Conservation (phyloP, 768 basidiomycete species). For the Boletellus ananiceps region DNA sequence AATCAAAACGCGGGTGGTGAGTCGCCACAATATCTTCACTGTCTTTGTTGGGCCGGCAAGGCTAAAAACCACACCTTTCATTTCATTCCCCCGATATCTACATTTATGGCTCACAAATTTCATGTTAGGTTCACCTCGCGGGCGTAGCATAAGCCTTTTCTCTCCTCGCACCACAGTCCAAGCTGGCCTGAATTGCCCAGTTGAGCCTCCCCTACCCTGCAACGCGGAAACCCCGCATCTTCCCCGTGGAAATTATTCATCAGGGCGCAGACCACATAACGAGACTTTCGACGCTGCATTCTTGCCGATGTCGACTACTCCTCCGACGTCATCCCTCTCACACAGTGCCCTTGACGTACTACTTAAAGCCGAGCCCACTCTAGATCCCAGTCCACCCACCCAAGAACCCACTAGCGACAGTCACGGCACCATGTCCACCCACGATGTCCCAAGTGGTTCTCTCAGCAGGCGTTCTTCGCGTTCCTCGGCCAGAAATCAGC, state of each 20-base stretch:
- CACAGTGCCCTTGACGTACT: constrained; percentile 28
- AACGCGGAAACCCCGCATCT: constrained; percentile 32
- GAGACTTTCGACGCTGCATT: constrained; percentile 21
- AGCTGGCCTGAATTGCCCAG: constrained; percentile 15
- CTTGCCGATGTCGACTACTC: constrained; percentile 19
- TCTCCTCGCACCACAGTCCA: constrained; percentile 29
- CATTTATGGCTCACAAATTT: constrained; percentile 16
- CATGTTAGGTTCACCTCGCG: constrained; percentile 27
- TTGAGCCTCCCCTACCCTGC: constrained; percentile 22
- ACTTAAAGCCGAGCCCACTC: constrained; percentile 29
- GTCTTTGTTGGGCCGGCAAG: constrained; percentile 1
- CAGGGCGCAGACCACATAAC: constrained; percentile 22
- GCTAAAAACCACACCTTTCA: constrained; percentile 22
- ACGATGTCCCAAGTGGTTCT: constrained; percentile 21
- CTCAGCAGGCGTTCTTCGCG: constrained; percentile 30
- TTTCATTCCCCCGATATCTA: constrained; percentile 18
- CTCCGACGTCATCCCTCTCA: constrained; percentile 33
- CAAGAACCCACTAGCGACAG: constrained; percentile 18
- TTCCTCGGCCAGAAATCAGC: constrained; percentile 26
- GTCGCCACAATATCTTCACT: constrained; percentile 17
- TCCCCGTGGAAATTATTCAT: constrained; percentile 25
- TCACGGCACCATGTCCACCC: constrained; percentile 20
- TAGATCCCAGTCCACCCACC: constrained; percentile 13
- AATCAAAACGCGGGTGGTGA: constrained; percentile 29
- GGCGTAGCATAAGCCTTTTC: constrained; percentile 32